Percentiles rank a stretch among this genome's conserved stretches.
Evolutionary conservation across 331 rosid species (phyloP).

Genomic region (Malus hybrid): DNA sequence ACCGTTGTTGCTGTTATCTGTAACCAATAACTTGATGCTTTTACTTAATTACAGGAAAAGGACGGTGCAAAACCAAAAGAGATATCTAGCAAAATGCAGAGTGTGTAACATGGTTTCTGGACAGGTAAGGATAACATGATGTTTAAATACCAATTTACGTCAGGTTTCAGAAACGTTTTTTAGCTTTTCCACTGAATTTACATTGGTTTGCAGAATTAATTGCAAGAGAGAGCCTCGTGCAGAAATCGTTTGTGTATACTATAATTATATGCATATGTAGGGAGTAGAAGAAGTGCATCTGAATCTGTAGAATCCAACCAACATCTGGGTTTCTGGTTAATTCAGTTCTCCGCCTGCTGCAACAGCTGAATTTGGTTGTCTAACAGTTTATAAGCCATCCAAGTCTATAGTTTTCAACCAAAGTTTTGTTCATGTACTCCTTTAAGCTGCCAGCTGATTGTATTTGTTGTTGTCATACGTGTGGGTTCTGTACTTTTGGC

Average conservation of each 20-base stretch:
- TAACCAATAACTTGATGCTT: neutral
- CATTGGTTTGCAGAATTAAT: conserved; percentile 38
- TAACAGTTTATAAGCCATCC: conserved; percentile 9
- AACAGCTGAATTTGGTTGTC: conserved; percentile 33
- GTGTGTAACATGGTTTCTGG: conserved; percentile 40
- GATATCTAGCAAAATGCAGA: conserved; percentile 70
- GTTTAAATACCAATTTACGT: neutral
- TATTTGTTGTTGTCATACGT: neutral
- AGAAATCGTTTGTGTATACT: conserved; percentile 38
- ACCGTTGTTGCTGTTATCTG: neutral
- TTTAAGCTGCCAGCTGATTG: conserved; percentile 5
- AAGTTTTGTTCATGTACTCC: conserved; percentile 18
- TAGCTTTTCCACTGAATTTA: conserved; percentile 4
- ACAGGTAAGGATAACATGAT: conserved; percentile 19
- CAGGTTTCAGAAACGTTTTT: neutral
- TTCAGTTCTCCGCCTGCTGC: conserved; percentile 27
- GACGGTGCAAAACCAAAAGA: conserved; percentile 62
- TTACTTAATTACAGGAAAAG: conserved; percentile 46
- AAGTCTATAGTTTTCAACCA: conserved; percentile 17
- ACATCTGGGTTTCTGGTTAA: conserved; percentile 23
- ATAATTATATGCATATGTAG: conserved; percentile 35
- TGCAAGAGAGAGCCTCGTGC: conserved; percentile 29
- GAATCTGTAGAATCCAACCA: conserved; percentile 29
- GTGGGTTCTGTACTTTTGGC: conserved; percentile 21
- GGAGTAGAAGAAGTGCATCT: conserved; percentile 43